Evolutionary conservation across 805 yeast species (phyloP).

Genomic region (Pichia paraexigua): DNA sequence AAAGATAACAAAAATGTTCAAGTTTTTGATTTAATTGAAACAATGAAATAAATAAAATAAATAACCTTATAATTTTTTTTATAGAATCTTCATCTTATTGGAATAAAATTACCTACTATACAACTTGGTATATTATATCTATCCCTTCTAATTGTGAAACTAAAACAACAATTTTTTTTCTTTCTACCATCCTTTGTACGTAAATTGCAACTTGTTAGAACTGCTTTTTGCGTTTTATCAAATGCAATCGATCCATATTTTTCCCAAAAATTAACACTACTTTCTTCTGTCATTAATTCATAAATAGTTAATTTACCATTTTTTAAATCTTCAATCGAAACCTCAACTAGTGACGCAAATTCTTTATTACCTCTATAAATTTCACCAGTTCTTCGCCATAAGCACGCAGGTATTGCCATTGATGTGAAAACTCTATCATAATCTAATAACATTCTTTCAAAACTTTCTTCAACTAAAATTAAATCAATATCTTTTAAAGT

Average conservation of each 20-base stretch:
- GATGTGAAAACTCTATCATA: constrained; percentile 93
- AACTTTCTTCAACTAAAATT: constrained; percentile 86
- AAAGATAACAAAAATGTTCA: constrained; percentile 9
- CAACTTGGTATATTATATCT: constrained; percentile 92
- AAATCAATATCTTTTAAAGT: constrained; percentile 86
- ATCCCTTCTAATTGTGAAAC: constrained; percentile 89
- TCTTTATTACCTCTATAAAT: constrained; percentile 93
- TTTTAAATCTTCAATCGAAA: constrained; percentile 78
- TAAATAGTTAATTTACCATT: constrained; percentile 90
- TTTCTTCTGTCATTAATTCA: constrained; percentile 90
- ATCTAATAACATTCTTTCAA: constrained; percentile 87
- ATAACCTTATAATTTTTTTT: constrained; percentile 13
- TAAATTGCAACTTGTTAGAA: constrained; percentile 81
- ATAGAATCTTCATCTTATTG: constrained; percentile 41
- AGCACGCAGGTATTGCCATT: constrained; percentile 96
- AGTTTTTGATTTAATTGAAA: constrained; percentile 9
- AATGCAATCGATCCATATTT: constrained; percentile 94
- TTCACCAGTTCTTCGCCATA: constrained; percentile 96
- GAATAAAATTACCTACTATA: constrained; percentile 92
- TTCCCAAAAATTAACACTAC: constrained; percentile 97
- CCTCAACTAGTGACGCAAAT: constrained; percentile 89
- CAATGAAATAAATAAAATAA: constrained; percentile 2
- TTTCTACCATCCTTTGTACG: constrained; percentile 75
- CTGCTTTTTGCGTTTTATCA: constrained; percentile 93
- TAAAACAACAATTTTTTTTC: constrained; percentile 81